Evolutionary conservation across 2,329 filamentous ascomycete species (phyloP), one percentile per base, ranked within the genome.

Genomic region (Fusarium solani-melongenae): DNA sequence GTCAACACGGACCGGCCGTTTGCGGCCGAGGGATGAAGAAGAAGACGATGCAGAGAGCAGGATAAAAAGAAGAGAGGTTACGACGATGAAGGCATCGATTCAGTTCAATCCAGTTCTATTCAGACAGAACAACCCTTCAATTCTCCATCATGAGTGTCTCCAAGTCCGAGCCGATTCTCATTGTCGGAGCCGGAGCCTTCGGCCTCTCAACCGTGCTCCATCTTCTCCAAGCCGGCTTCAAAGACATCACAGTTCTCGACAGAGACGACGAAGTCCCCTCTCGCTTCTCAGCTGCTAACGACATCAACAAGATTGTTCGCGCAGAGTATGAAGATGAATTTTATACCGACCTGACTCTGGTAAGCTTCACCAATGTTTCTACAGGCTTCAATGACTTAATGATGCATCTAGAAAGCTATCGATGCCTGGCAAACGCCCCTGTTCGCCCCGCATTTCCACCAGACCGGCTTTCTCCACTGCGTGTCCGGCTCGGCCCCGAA

Each of bases 261-360:
- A 80, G 80, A 55, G 80, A 79, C 14, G 75, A 78, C 7, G 63
- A 75, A 10, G 72, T 80, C 1, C 88, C 88, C 1, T 86, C 87
- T 5, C 66, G 67, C 2, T 81, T 80, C 74, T 90, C 89, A 0
- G 90, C 88, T 0, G 89, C 85, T 22, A 89, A 89, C 67, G 88
- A 91, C 70, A 76, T 91, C 29, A 91, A 91, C 77, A 91, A 91
- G 78, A 91, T 91, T 64, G 82, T 91, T 38, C 84, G 89, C 3
- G 88, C 86, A 6, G 88, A 91, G 71, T 91, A 91, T 66, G 87
- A 89, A 69, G 88, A 90, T 66, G 81, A 83, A 0, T 89, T 88
- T 64, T 90, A 91, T 67, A 87, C 88, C 0, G 82, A 88, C 3
- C 76, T 90, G 49, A 85, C 88, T 2, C 80, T 89, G 62, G 87